A percentile compares a stretch with the other conserved stretches of the same genome.
phyloP scores from a whole-genome alignment of 2,329 filamentous ascomycete genomes.

The Fusarium siculi region DNA sequence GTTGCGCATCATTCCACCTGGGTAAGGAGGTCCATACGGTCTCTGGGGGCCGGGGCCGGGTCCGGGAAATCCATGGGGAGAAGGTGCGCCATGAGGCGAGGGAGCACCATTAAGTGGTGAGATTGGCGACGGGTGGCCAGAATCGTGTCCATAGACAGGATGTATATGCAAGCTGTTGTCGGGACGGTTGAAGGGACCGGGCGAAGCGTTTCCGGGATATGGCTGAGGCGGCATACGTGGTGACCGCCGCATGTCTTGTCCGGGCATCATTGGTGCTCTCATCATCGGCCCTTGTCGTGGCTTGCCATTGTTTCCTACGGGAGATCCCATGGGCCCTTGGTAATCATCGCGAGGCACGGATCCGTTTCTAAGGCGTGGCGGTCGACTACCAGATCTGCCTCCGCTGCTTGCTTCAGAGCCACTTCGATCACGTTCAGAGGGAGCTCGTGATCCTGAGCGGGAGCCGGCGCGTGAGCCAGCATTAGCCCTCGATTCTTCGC shows the following conservation, averaged over 20 bases:
- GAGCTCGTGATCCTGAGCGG: constrained; percentile 44
- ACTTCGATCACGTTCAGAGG: constrained; percentile 63
- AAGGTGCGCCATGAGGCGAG: constrained; percentile 19
- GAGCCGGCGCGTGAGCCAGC: constrained; percentile 31
- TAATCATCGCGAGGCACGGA: constrained; percentile 52
- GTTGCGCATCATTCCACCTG: constrained; percentile 52
- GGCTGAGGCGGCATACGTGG: constrained; percentile 59
- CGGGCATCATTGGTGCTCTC: constrained; percentile 60
- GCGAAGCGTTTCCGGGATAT: constrained; percentile 40
- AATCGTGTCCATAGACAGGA: constrained; percentile 47
- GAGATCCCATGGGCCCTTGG: constrained; percentile 39
- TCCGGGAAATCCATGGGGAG: constrained; percentile 27
- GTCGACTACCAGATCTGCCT: constrained; percentile 53
- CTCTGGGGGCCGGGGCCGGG: constrained; percentile 22
- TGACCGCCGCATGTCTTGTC: constrained; percentile 56
- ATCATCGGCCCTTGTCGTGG: constrained; percentile 48
- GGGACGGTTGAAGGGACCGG: constrained; percentile 38
- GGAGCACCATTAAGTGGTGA: constrained; percentile 47
- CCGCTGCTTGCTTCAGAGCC: constrained; percentile 66
- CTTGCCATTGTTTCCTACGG: constrained; percentile 38
- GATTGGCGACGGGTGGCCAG: constrained; percentile 57
- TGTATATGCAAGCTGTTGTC: constrained; percentile 38
- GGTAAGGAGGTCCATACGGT: constrained; percentile 19
- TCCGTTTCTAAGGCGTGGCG: constrained; percentile 53
- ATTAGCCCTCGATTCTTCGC: constrained; percentile 54